A percentile compares a stretch with the other conserved stretches of the same genome.
Evolutionary conservation across 306 rosid genomes (phyloP).

Genomic region (Fagus crenata): DNA sequence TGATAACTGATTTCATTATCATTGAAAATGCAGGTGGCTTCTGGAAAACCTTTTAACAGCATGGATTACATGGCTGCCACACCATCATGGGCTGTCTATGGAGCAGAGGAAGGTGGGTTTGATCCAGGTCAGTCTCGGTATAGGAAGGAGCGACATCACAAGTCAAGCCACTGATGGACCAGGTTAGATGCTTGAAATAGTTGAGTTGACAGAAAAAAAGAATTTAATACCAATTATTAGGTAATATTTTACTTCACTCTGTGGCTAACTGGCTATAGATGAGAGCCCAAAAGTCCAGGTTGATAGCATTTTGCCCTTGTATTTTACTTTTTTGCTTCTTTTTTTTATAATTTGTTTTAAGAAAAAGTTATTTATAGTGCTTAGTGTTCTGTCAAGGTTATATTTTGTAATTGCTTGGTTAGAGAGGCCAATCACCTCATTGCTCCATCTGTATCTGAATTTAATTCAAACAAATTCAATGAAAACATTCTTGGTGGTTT

Average conservation of each 20-base stretch:
- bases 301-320: background rate
- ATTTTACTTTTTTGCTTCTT: background rate
- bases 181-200: conserved; percentile 40
- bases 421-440: background rate
- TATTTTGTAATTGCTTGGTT: background rate
- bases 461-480: background rate
- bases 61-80: conserved; percentile 81
- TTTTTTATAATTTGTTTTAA: background rate
- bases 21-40: conserved; percentile 71
- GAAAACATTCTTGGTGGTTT: background rate
- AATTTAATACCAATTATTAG: conserved; percentile 28
- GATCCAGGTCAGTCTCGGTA: conserved; percentile 82
- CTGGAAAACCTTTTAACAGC: conserved; percentile 75
- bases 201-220: conserved; percentile 28
- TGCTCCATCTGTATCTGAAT: background rate
- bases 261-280: conserved; percentile 31
- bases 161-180: conserved; percentile 49
- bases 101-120: conserved; percentile 90
- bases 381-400: background rate
- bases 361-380: background rate
- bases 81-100: conserved; percentile 93
- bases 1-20: conserved; percentile 10
- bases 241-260: conserved; percentile 27
- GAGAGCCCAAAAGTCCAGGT: background rate
- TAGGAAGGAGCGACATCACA: conserved; percentile 89